phyloP scores from a whole-genome alignment of 2,329 filamentous ascomycete genomes.

The Cephalotrichum gorgonifer region DNA sequence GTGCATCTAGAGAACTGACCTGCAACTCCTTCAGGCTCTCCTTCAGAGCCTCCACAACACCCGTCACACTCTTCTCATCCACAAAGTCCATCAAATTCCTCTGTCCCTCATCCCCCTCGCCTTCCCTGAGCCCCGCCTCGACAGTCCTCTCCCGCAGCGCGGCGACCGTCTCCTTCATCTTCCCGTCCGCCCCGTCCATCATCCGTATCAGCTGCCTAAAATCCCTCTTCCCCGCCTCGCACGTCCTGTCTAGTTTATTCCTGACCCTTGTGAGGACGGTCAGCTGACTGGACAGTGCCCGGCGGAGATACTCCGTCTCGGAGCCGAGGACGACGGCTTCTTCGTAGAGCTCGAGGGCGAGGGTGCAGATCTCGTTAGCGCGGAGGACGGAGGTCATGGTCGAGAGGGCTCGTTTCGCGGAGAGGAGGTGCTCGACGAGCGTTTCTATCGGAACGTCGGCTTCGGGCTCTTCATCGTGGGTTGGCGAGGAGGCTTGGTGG shows the following conservation, averaged over 20 bases:
- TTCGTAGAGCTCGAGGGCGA: constrained; percentile 65
- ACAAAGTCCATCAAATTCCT: constrained; percentile 67
- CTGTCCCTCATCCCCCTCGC: constrained; percentile 34
- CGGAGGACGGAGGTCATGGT: constrained; percentile 75
- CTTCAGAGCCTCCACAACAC: constrained; percentile 56
- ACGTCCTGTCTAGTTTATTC: constrained; percentile 40
- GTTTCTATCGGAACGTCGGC: constrained; percentile 37
- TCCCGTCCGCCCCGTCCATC: constrained; percentile 56
- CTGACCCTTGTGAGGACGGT: constrained; percentile 41
- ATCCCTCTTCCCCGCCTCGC: constrained; percentile 47
- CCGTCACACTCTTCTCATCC: constrained; percentile 59
- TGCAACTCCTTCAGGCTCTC: constrained; percentile 62
- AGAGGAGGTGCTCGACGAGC: constrained; percentile 74
- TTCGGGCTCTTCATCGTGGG: neutral
- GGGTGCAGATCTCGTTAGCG: constrained; percentile 75
- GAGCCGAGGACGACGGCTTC: constrained; percentile 66
- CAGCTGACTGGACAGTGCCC: constrained; percentile 47
- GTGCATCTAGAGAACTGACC: constrained; percentile 30
- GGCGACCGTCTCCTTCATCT: constrained; percentile 56
- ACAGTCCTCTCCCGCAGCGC: constrained; percentile 55
- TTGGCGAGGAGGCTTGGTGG: neutral
- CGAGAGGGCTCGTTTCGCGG: constrained; percentile 77
- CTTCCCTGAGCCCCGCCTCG: constrained; percentile 51
- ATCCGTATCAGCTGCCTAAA: constrained; percentile 51
- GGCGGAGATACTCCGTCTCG: constrained; percentile 56